Evolutionary conservation across 1,139 yeast species (phyloP), one percentile per base, ranked within the genome.

Genomic region (Debaryomyces udenii): DNA sequence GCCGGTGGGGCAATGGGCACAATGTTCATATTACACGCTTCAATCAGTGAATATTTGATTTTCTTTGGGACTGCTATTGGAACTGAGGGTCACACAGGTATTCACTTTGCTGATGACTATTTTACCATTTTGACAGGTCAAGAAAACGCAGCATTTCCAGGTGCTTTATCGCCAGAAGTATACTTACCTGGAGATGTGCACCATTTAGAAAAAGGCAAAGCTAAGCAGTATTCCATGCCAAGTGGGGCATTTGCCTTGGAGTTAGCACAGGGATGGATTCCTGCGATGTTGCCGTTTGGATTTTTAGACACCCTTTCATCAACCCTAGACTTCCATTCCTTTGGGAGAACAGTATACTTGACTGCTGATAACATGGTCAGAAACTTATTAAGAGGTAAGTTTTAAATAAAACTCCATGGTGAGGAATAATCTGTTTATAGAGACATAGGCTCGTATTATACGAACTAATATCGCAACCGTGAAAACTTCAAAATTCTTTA

Each of bases 1-100:
- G 99, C 99, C 6, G 99, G 99, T 42, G 96, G 96, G 51, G 98
- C 99, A 42, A 93, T 93, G 99, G 99, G 99, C 20, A 81, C 90
- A 44, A 91, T 93, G 98, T 78, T 88, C 55, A 88, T 94, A 47
- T 72, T 93, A 51, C 99, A 94, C 63, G 97, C 98, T 10, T 91
- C 98, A n/a, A 74, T 94, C 55, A 74, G 94, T 6, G 99, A 93
- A 66, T 94, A 93, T 61, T 70, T 93, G 62, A 91, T 91, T 56
- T 76, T 89, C 59, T 89, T 90, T 51, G 96, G 97, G 42, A 76
- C 93, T 31, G 86, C 96, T 3, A 76, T 85, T 9, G 98, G 98
- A 30, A 90, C 96, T 10, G 97, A 89, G 63, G 99, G 99, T 39
- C 99, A 93, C 65, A 75, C 90, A 7, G 99, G 99, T 37, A 83